phyloP scores from a whole-genome alignment of 768 basidiomycete species.

The Leucogyrophana mollusca region DNA sequence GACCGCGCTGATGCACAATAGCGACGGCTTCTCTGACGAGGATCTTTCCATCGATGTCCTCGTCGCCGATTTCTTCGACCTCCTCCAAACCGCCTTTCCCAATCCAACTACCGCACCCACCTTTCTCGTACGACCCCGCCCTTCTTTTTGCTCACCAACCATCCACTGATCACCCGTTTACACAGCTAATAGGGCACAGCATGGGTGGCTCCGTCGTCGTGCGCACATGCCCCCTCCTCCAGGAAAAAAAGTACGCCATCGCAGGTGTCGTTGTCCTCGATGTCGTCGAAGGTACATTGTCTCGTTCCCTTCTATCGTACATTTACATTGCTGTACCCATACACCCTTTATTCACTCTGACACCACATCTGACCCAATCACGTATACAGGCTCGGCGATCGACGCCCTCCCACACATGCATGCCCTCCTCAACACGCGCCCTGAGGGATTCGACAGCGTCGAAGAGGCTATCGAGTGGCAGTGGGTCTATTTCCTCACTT shows the following conservation, averaged over 20 bases:
- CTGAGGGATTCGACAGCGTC: conserved; percentile 78
- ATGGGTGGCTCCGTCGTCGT: conserved; percentile 95
- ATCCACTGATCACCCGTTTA: background rate
- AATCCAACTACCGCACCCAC: conserved; percentile 62
- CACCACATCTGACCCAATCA: background rate
- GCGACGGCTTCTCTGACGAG: conserved; percentile 23
- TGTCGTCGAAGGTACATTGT: conserved; percentile 91
- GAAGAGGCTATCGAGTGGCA: conserved; percentile 96
- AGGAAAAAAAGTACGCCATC: conserved; percentile 66
- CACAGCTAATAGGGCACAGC: conserved; percentile 86
- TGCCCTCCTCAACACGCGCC: conserved; percentile 78
- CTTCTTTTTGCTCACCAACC: background rate
- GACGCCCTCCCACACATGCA: conserved; percentile 95
- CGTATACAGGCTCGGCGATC: conserved; percentile 75
- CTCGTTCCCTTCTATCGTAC: conserved; percentile 5
- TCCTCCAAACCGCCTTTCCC: conserved; percentile 71
- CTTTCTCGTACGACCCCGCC: conserved; percentile 56
- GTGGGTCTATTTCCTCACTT: conserved; percentile 47
- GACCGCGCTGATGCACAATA: conserved; percentile 21
- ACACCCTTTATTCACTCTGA: background rate
- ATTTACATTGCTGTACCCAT: background rate
- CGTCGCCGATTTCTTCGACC: conserved; percentile 67
- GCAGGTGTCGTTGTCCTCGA: conserved; percentile 81
- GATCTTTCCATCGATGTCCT: conserved; percentile 69
- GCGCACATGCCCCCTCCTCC: conserved; percentile 63